Evolutionary conservation across 805 yeast genomes (phyloP), one percentile per base, ranked within the genome.

Genomic region (Ogataea degrootiae): DNA sequence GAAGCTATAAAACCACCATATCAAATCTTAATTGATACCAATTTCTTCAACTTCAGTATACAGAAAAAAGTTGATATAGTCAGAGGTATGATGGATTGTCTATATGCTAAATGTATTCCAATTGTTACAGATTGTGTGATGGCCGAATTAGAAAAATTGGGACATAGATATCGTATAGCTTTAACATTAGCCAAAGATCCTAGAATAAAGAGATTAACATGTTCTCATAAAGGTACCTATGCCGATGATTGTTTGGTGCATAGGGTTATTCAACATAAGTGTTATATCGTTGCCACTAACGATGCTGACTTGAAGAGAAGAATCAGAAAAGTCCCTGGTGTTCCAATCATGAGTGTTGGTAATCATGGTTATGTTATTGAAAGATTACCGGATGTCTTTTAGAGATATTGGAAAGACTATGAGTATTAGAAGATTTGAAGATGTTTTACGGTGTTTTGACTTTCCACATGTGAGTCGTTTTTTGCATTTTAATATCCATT

Each of bases 161-260:
- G 99, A 0, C 96, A 96, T 29, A 88, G 85, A 64, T 94, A 87
- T 67, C 77, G 98, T 62, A 94, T 94, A 54, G 99, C 99, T 0
- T 74, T 94, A 55, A 82, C 85, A 49, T 72, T 94, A 61, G 99
- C 99, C 21, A 85, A 87, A 56, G 99, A 94, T 64, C 97, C 97
- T 39, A 75, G 98, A 59, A 85, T 94, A 35, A 78, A 87, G 57
- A 76, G 97, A 51, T 73, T 94, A 42, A 87, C 83, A 39, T 94
- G 99, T 62, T 74, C 92, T 11, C 99, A 94, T 62, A 87, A 85
- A 58, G 99, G 99, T 31, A 92, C 97, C 0, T 94, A 94, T 73
- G 99, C 99, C 29, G 99, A 94, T 80, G 99, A 94, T 68, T 94
- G 99, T 67, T 65, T 94, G 8, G 98, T 94, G 16, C 83, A 86